Base-by-base conservation (phyloP, 495 filamentous ascomycete species). In the Thermochaetoides thermophila region DNA sequence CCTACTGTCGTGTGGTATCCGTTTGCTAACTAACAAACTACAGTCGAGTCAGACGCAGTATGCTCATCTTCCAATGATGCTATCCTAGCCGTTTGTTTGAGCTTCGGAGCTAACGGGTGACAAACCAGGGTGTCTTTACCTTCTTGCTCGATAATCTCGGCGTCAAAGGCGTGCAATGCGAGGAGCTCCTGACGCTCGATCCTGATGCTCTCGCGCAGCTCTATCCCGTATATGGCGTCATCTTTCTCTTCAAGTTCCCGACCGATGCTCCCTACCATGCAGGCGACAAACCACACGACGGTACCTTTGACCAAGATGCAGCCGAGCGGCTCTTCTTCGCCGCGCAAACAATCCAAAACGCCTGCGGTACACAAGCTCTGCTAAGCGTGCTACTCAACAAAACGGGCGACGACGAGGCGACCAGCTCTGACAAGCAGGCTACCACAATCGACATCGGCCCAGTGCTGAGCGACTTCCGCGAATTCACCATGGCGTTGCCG, bases 171-270 rank as follows among this genome's bases (percentile, higher is more conserved):
- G 81, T 95, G 5, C 89, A 99, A 57, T 96, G 95, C 57, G 91
- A 96, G 59, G 89, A 99, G 59, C 75, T 99, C 38, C 74, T 95
- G 24, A 76, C 82, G 1, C 69, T 99, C 33, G 91, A 96, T 54
- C 65, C 84, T 8, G 74, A 81, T 35, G 72, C 66, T 30, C 78
- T 99, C 31, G 74, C 71, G 10, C 71, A 81, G 37, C 65, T 86
- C 20, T 77, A 80, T 42, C 80, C 84, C 26, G 72, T 94, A 42
- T 93, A 96, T 63, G 89, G 89, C 53, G 85, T 96, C 42, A 95
- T 99, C 53, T 96, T 99, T 62, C 84, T 99, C 53, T 99, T 99
- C 75, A 96, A 94, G 65, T 99, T 81, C 63, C 83, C 78, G 15
- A 81, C 78, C 27, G 79, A 81, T 53, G 64, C 74, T 36, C 71